These are phyloP conservation scores for Corylus americana DNA, from an alignment of 306 rosid species.

Conservation along the genomic window DNA sequence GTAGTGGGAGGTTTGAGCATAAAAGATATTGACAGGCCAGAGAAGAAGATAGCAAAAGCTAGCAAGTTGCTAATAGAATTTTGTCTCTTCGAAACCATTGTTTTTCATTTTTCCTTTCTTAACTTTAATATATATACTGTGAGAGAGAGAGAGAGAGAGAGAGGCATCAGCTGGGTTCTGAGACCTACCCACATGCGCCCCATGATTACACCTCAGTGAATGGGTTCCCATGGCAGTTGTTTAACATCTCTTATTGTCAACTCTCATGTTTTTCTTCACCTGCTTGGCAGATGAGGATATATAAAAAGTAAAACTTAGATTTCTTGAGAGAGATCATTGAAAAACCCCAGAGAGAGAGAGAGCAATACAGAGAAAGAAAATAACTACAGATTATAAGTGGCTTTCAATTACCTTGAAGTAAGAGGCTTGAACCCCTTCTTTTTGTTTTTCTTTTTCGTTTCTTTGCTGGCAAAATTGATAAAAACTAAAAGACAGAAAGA, in stretches of 20 bases:
- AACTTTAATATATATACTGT: constrained; percentile 2
- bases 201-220: constrained; percentile 65
- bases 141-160: constrained; percentile 25
- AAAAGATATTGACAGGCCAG: constrained; percentile 49
- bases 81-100: constrained; percentile 27
- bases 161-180: constrained; percentile 33
- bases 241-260: constrained; percentile 40
- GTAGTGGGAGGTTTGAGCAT: constrained; percentile 34
- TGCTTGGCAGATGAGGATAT: constrained; percentile 16
- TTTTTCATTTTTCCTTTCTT: background rate
- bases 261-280: constrained; percentile 45
- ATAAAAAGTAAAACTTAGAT: constrained; percentile 9
- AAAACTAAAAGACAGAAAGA: background rate
- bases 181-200: constrained; percentile 68
- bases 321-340: constrained; percentile 21
- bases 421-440: background rate
- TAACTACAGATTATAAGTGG: background rate
- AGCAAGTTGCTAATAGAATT: constrained; percentile 31
- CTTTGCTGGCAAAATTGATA: no score
- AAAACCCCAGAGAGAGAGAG: background rate
- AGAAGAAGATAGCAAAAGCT: constrained; percentile 38
- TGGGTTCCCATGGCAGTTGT: constrained; percentile 43
- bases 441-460: background rate
- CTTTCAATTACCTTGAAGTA: no score
- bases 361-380: background rate